Conservation (phyloP, 2,329 filamentous ascomycete species). For the Fusarium subtropicale region DNA sequence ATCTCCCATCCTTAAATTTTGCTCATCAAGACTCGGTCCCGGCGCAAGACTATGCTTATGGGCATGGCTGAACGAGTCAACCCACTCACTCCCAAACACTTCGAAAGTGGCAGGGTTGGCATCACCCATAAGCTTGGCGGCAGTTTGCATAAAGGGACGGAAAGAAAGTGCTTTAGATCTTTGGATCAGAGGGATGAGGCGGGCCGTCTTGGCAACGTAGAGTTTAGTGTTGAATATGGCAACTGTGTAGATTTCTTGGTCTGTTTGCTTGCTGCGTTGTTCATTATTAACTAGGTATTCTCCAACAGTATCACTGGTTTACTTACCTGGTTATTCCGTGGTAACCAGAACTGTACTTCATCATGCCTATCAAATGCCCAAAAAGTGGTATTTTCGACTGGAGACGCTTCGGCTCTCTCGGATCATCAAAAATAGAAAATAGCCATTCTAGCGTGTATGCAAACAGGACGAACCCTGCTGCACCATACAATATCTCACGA, state of each 20-base stretch:
- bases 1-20: constrained; percentile 35
- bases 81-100: constrained; percentile 27
- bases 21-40: constrained; percentile 26
- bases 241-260: constrained; percentile 47
- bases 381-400: constrained; percentile 33
- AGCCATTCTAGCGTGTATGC: constrained; percentile 36
- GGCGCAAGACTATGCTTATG: constrained; percentile 24
- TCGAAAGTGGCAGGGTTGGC: constrained; percentile 12
- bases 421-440: constrained; percentile 34
- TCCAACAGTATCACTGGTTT: accelerated
- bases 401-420: constrained; percentile 32
- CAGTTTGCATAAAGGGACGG: constrained; percentile 45
- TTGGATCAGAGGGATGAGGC: constrained; percentile 45
- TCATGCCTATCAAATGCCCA: constrained; percentile 37
- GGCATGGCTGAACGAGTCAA: constrained; percentile 24
- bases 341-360: constrained; percentile 28
- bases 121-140: constrained; percentile 27
- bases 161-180: constrained; percentile 46
- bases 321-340: constrained; percentile 32
- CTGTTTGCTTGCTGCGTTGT: constrained; percentile 9
- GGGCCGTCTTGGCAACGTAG: constrained; percentile 45
- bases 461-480: constrained; percentile 22
- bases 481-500: constrained; percentile 23
- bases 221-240: constrained; percentile 46
- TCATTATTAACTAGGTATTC: background rate